Evolutionary conservation across 768 basidiomycete species (phyloP), one percentile per base, ranked within the genome.

Genomic region (Mycena latifolia): DNA sequence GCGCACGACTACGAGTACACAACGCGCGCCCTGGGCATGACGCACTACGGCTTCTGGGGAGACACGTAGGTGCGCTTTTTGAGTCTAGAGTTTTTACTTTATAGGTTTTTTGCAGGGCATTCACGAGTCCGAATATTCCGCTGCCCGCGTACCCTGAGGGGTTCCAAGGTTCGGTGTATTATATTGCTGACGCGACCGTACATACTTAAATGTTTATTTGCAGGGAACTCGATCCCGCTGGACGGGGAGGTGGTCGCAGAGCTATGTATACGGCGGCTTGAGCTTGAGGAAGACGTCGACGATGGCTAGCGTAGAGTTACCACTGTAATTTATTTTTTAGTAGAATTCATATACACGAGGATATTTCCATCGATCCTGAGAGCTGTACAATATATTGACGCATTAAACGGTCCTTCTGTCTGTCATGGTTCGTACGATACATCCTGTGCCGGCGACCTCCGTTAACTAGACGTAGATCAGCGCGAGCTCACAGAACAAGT

Each of bases 361-460:
- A 14, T 35, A 35, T 35, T 35, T n/a, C n/a, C 41, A 37, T 8
- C 37, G 37, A 14, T 14, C 12, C 17, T 12, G 24, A 37, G 65
- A 31, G 54, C 52, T 3, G 33, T 31, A 41, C 41, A 41, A 45
- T 28, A 12, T 48, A 45, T 24, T 66, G 57, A 72, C 31, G 17
- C 41, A 66, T 77, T 78, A 85, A 63, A 87, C 85, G 65, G 80
- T 82, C 69, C 86, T 80, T 68, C 85, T 81, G 73, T 88, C 86
- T 41, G 86, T 88, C 86, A 88, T 87, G n/a, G 85, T 84, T 75
- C 96, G 85, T 69, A 98, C 95, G 77, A 98, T 99, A 77, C 94
- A 97, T 2, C 96, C 97, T 3, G 92, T 94, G 18, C 97, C 96
- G 15, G 95, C 95, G 17, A 92, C 88, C 76, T 98, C 97, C 17